Base-by-base conservation (phyloP, 1,284 basidiomycete genomes). In the Takashimella koratensis region DNA sequence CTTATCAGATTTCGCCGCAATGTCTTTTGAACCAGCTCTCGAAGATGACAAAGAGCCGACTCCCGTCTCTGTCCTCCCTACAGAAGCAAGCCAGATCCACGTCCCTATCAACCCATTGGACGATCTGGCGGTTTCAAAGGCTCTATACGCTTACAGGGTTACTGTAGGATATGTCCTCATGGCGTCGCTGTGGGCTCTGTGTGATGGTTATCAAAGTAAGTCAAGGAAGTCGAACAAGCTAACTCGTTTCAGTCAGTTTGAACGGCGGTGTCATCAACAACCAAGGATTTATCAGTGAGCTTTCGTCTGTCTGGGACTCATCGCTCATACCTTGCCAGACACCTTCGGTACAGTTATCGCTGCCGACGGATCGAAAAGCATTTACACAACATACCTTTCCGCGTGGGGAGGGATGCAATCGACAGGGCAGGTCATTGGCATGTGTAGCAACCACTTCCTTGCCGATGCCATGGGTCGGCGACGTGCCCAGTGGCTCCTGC, bases 391-490 rank as follows among this genome's bases (percentile, higher is more conserved):
- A 26, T 60, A 62, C 25, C 57, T 70, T 13, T 54, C 59, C 0
- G 60, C 59, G 3, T 70, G 63, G 60, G 63, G 63, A 5, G 67
- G 60, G 39, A 54, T 65, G 20, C 60, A 62, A 39, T 57, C 54
- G 13, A 49, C 53, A 5, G 64, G 62, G 13, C 66, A 68, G 49
- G 58, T 56, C 41, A 23, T 63, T 5, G 66, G 64, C 22, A 61
- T 63, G 22, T 47, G 59, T 30, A 46, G 58, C 16, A 25, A 60
- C 23, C 58, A 51, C 51, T 58, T 62, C 25, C 44, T 54, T 30
- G 49, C 63, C 5, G 67, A 70, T 40, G 21, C 45, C 10, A 57
- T 65, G 19, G 68, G 68, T 24, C 59, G 68, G 12, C 65, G 64
- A 36, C 46, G 45, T 6, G 60, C 60, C 2, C 51, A 68, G 16